Base-by-base conservation (phyloP, 345 rosid species). In the Eucalyptus decipiens region DNA sequence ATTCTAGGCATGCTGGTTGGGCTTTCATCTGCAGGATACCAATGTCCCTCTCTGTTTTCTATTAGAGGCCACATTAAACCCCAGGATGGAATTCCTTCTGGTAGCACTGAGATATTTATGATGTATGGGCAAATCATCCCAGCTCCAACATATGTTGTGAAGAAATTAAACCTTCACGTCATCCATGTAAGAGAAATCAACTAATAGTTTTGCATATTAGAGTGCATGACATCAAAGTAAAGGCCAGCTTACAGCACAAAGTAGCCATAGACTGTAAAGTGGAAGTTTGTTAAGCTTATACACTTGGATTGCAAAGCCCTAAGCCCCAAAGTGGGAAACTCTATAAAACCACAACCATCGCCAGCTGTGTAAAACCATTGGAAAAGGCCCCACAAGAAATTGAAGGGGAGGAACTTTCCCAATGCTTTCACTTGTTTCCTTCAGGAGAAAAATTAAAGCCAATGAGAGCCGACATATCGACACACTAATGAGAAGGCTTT, bases 61-160 rank as follows among this genome's bases (percentile, higher is more conserved):
- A 90, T 90, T 9, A 90, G 88, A 6, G 91, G 87, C 90, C 90
- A 90, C 91, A 88, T 69, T 49, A 90, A 51, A 43, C 91, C 91
- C 91, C 88, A 88, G n/a, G 91, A 90, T 30, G 58, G 91, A 50
- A 90, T 86, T 18, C 87, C 89, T 47, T 88, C 90, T 8, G 56
- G 86, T 26, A 88, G 90, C 62, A 86, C 52, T 32, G 90, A 90
- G 13, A 90, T 76, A 11, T 90, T 88, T 52, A 76, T 86, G 18
- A 86, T 88, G 87, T 90, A 90, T 3, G 91, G 91, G 86, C 90
- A 90, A 88, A 90, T 90, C 91, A 90, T 90, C 81, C 90, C 91
- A 15, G 72, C 90, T 18, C 91, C 91, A 19, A 90, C 90, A 30
- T 88, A 88, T 7, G 90, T 90, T 5, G 89, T 47, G 16, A 56